phyloP scores from a whole-genome alignment of 306 rosid species.

The Pueraria montana region DNA sequence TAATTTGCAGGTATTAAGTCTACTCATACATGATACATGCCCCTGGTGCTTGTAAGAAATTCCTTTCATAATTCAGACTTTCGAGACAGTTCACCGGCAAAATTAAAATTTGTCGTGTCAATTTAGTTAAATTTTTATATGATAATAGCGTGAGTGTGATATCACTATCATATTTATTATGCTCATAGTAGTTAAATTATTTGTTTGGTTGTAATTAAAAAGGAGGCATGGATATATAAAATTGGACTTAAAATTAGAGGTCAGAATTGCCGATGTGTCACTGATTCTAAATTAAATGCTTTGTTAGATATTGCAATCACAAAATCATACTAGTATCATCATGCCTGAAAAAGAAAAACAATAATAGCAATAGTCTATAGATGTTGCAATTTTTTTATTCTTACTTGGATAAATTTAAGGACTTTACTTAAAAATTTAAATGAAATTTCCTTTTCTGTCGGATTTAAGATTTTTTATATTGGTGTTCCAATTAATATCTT shows the following conservation, averaged over 20 bases:
- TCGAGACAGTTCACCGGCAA: background rate
- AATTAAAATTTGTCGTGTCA: background rate
- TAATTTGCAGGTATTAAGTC: background rate
- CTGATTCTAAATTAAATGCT: background rate
- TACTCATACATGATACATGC: background rate
- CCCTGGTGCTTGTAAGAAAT: background rate
- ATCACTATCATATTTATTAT: constrained; percentile 10
- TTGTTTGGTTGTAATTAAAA: background rate
- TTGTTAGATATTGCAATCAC: background rate
- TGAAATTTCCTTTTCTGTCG: too few species aligned
- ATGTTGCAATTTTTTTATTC: too few species aligned
- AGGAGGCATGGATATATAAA: background rate
- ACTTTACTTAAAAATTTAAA: too few species aligned
- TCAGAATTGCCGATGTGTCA: background rate
- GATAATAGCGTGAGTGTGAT: background rate
- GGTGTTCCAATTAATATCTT: too few species aligned
- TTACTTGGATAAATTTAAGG: too few species aligned
- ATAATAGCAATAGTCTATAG: too few species aligned
- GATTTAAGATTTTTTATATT: too few species aligned
- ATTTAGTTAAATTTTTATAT: background rate
- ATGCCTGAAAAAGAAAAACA: background rate
- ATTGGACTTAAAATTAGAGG: background rate
- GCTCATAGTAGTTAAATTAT: background rate
- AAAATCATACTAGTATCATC: background rate
- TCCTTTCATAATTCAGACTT: background rate